phyloP scores from a whole-genome alignment of 1,284 basidiomycete species.

The Apiotrichum laibachii region DNA sequence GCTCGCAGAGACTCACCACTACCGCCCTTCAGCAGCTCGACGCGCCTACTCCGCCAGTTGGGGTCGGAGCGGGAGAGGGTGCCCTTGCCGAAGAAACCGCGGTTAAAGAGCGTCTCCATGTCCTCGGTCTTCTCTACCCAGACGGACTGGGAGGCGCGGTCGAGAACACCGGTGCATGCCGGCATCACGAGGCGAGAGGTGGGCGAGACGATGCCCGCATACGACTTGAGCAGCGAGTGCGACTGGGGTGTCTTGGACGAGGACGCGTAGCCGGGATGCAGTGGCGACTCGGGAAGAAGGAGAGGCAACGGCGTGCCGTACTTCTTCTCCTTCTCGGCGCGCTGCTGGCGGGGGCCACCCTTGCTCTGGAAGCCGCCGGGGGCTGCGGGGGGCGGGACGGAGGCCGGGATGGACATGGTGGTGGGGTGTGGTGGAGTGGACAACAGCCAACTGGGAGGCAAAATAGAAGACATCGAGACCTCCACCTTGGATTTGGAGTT shows the following conservation, averaged over 20 bases:
- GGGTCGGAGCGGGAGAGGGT: slow-evolving; percentile 90
- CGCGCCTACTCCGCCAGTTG: slow-evolving; percentile 76
- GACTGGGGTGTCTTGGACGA: neutral
- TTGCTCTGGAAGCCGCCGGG: slow-evolving; percentile 17
- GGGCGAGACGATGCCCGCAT: neutral
- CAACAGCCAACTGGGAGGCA: neutral
- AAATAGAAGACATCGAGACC: too few species aligned
- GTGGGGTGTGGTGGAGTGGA: neutral
- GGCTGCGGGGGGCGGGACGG: slow-evolving; percentile 5
- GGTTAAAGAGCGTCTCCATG: slow-evolving; percentile 71
- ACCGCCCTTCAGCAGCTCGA: slow-evolving; percentile 59
- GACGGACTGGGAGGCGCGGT: slow-evolving; percentile 69
- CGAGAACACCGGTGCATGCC: slow-evolving; percentile 59
- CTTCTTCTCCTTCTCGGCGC: slow-evolving; percentile 29
- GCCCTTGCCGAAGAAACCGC: slow-evolving; percentile 97
- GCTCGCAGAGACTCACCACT: slow-evolving; percentile 35
- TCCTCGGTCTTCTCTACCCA: slow-evolving; percentile 68
- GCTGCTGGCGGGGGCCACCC: slow-evolving; percentile 12
- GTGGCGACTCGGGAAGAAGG: slow-evolving; percentile 36
- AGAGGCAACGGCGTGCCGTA: slow-evolving; percentile 49
- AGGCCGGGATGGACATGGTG: slow-evolving; percentile 10
- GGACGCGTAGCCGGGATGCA: slow-evolving; percentile 21
- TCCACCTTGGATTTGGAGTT: too few species aligned
- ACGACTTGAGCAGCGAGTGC: slow-evolving; percentile 16
- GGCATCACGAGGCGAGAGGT: slow-evolving; percentile 25